Percentiles rank a stretch among this genome's conserved stretches.
Evolutionary conservation across 345 rosid genomes (phyloP).

Genomic region (Stellera chamaejasme): DNA sequence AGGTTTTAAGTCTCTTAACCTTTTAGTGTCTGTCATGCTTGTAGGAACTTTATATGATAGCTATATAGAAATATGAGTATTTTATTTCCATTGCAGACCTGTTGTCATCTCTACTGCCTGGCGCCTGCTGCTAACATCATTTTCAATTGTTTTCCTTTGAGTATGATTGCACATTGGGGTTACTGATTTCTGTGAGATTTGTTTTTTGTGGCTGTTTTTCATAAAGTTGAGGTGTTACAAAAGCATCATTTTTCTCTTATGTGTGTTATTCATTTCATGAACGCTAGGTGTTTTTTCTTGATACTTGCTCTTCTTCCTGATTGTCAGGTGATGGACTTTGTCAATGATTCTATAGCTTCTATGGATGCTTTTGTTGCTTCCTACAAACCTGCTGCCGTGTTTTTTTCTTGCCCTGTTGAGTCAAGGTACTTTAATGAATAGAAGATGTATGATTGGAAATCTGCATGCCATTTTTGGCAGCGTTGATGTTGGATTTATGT

Average conservation of each 20-base stretch:
- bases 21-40: too few relatives aligned
- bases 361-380: constrained; percentile 73
- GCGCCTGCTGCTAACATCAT: too few relatives aligned
- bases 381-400: constrained; percentile 58
- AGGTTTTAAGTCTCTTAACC: too few relatives aligned
- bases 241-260: too few relatives aligned
- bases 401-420: constrained; percentile 62
- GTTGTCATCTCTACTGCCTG: too few relatives aligned
- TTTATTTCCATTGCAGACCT: too few relatives aligned
- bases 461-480: background rate
- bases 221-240: background rate
- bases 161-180: background rate
- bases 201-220: background rate
- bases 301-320: background rate
- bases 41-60: too few relatives aligned
- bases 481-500: background rate
- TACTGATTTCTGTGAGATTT: too few relatives aligned
- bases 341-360: constrained; percentile 88
- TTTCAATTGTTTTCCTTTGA: constrained; percentile 1
- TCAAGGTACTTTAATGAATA: constrained; percentile 42
- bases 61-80: too few relatives aligned
- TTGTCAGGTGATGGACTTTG: constrained; percentile 87
- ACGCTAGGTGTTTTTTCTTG: too few relatives aligned
- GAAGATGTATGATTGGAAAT: constrained; percentile 10
- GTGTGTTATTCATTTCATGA: too few relatives aligned